Evolutionary conservation across 2,329 filamentous ascomycete genomes (phyloP), one percentile per base, ranked within the genome.

Genomic region (Mycosphaerella sp.): DNA sequence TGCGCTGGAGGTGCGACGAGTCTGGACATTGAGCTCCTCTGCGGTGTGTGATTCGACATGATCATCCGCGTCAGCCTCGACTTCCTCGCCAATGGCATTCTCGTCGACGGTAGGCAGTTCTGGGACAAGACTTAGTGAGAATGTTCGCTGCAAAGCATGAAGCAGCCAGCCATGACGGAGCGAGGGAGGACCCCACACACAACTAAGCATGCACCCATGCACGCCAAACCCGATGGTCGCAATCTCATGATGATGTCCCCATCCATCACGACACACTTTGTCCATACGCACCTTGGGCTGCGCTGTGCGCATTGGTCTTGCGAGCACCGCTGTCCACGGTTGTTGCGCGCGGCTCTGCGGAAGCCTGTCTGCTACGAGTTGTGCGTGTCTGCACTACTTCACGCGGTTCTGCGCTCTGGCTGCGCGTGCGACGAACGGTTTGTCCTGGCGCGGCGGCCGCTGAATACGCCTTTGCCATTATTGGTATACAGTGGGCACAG

Each of bases 1-100:
- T 13, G 59, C 58, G 21, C 35, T 47, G 1, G 57, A 57, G 13
- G 21, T 42, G 14, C 51, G 50, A 14, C 59, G 53, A 10, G 62
- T 62, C 16, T 49, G 44, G 13, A 59, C 58, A 21, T 57, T 46
- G 8, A 45, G 43, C 21, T 62, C 55, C 35, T 60, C 59, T 8
- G 47, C 50, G n/a, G 49, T 35, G 6, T 46, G 36, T 16, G 50
- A 50, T 14, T 62, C 41, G 5, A 42, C 41, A 28, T 34, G 30
- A n/a, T 51, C 45, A 46, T 34, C 25, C 13, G 44, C 32, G 12
- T 16, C 52, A 17, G 28, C 49, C 17, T 49, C 49, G 16, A 50
- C 51, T 10, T 53, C 41, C 13, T 55, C 52, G 9, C 40, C 52
- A 16, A 47, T 43, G 34, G 50, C 50, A 16, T 40, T 40, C 44